Evolutionary conservation across 805 yeast genomes (phyloP), one percentile per base, ranked within the genome.

Genomic region (Myxozyma melibiosi): DNA sequence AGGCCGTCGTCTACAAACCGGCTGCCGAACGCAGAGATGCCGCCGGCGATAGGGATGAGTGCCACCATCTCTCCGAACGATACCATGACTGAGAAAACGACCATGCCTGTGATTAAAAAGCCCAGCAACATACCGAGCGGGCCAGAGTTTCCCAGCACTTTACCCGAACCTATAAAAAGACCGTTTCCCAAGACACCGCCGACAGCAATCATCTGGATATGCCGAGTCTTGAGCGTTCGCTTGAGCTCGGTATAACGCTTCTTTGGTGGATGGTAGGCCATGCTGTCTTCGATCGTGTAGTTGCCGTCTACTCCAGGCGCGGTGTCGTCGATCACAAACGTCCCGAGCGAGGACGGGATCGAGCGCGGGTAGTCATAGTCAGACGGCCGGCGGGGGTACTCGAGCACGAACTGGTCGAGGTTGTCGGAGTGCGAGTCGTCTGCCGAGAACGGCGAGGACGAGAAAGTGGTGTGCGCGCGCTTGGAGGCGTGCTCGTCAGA

Each of bases 161-260:
- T 71, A 38, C 89, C 90, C 13, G 83, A 75, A 65, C 90, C 90
- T 48, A 86, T 84, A 62, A 86, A 81, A 54, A 86, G 71, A 69
- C 92, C 91, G 2, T 90, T 84, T 63, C 92, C 92, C 49, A 85
- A 82, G 64, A 86, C 82, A 33, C 89, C 86, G 31, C 89, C 89
- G 40, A 86, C 78, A 38, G 90, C 85, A 65, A 86, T 85, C 85
- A 87, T 81, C 58, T 84, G 82, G 66, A 86, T 75, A 70, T 86
- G 91, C 67, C 90, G 76, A 5, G 76, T 64, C 60, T 70, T 71
- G 51, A 78, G 74, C 7, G 77, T 69, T 62, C 86, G 74, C 34
- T 78, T 57, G 24, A 62, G 62, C 16, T 61, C 62, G 25, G 58
- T 56, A 40, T 49, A 35, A 24, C 40, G 54, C 14, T 42, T 34